phyloP scores from a whole-genome alignment of 1,139 yeast genomes.

The Yamadazyma spencermartinsiae region DNA sequence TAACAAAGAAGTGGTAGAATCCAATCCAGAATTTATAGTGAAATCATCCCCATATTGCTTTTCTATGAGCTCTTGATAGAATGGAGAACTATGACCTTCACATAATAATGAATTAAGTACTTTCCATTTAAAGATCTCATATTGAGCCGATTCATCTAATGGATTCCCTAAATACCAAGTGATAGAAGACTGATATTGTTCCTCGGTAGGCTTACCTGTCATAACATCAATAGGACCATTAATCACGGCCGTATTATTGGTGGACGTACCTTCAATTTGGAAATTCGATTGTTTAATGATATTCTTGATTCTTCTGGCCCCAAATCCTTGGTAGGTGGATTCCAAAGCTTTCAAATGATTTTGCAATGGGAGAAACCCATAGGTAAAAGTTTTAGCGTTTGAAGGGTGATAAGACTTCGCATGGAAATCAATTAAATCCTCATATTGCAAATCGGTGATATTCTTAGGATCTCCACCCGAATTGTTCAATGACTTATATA shows the following conservation, averaged over 20 bases:
- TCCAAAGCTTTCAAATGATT: slow-evolving; percentile 63
- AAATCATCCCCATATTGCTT: slow-evolving; percentile 84
- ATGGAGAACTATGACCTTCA: slow-evolving; percentile 92
- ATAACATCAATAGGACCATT: slow-evolving; percentile 85
- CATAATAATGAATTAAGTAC: slow-evolving; percentile 70
- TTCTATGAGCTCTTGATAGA: slow-evolving; percentile 83
- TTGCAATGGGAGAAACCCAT: slow-evolving; percentile 72
- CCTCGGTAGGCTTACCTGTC: slow-evolving; percentile 56
- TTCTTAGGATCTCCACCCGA: slow-evolving; percentile 93
- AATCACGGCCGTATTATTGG: slow-evolving; percentile 19
- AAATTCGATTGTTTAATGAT: slow-evolving; percentile 32
- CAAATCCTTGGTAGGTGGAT: slow-evolving; percentile 53
- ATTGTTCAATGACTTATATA: slow-evolving; percentile 81
- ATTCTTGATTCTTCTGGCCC: slow-evolving; percentile 37
- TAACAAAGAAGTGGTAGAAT: slow-evolving; percentile 74
- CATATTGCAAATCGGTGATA: slow-evolving; percentile 73
- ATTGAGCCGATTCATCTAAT: slow-evolving; percentile 48
- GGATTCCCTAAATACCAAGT: slow-evolving; percentile 89
- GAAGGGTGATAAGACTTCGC: slow-evolving; percentile 80
- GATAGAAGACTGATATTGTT: slow-evolving; percentile 75
- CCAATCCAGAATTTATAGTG: slow-evolving; percentile 86
- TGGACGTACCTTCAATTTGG: slow-evolving; percentile 1
- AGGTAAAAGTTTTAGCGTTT: slow-evolving; percentile 82
- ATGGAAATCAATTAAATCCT: slow-evolving; percentile 78
- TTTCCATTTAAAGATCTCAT: slow-evolving; percentile 72